Base-by-base conservation (phyloP, 768 basidiomycete species). In the Clavaria fumosa region DNA sequence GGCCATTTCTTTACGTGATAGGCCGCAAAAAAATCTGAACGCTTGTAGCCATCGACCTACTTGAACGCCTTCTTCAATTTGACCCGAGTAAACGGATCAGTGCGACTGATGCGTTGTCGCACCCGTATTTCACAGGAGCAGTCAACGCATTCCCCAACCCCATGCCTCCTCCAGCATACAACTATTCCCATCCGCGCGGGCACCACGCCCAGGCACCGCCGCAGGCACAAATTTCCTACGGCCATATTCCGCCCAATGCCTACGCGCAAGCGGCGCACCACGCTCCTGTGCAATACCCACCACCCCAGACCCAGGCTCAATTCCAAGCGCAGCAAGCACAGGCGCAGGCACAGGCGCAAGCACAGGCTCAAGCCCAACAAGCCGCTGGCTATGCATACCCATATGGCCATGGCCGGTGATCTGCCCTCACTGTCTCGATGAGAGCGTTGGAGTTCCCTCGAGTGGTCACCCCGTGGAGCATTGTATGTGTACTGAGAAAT, bases 31-130 rank as follows among this genome's bases (percentile, higher is more conserved):
- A 5, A 23, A 10, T 35, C 34, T 42, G n/a, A 42, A 39, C 32
- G 35, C 19, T 40, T 21, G 21, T 35, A 72, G 93, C 93, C 17
- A 72, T 96, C 53, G 89, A 96, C 57, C 71, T 97, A 2, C 76
- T 99, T 31, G 95, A 97, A 56, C 76, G 79, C 34, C 74, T 97
- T 31, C 72, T 99, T 33, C 90, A 96, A 51, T 99, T 97, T 51
- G 95, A 97, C 52, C 95, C 95, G 2, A 68, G 78, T 20, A 81
- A 88, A 49, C 79, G 95, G 38, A 75, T 91, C 32, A 83, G 88
- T 9, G 93, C 93, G 18, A 76, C 78, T 7, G 84, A 96, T 31
- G 90, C 93, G 0, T 71, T 97, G 39, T 73, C 70, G 5, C 95
- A 99, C 49, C 84, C 88, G 0, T 96, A 96, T 57, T 95, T 96